Evolutionary conservation across 441 rosid species (phyloP).

Genomic region (Raphanus hybrid): DNA sequence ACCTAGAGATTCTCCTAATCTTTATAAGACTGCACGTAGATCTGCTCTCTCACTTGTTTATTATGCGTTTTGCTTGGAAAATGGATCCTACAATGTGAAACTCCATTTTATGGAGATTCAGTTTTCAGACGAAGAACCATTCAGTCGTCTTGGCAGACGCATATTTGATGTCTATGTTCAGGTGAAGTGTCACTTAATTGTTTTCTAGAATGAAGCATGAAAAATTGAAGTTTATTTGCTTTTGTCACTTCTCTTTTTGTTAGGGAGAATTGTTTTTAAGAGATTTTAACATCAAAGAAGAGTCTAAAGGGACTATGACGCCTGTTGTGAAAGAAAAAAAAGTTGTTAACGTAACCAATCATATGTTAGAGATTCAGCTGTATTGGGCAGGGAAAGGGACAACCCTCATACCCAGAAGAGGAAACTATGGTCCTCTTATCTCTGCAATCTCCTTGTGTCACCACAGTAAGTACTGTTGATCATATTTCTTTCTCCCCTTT

Average conservation of each 20-base stretch:
- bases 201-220: background rate
- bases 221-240: background rate
- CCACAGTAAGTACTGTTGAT: background rate
- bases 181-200: background rate
- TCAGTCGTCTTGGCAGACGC: constrained; percentile 35
- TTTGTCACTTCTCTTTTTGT: background rate
- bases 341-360: background rate
- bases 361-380: background rate
- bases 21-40: constrained; percentile 37
- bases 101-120: constrained; percentile 4
- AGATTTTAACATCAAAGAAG: background rate
- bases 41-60: constrained; percentile 64
- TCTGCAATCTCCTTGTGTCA: constrained; percentile 5
- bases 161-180: constrained; percentile 46
- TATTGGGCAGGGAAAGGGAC: constrained; percentile 4
- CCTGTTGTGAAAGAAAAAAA: background rate
- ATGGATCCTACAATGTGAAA: constrained; percentile 7
- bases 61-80: constrained; percentile 53
- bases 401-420: constrained; percentile 4
- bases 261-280: background rate
- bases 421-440: constrained; percentile 5
- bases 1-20: background rate
- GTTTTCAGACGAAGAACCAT: constrained; percentile 10
- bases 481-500: background rate
- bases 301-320: background rate